phyloP scores from a whole-genome alignment of 2,329 filamentous ascomycete genomes.

The Alternaria conjuncta region DNA sequence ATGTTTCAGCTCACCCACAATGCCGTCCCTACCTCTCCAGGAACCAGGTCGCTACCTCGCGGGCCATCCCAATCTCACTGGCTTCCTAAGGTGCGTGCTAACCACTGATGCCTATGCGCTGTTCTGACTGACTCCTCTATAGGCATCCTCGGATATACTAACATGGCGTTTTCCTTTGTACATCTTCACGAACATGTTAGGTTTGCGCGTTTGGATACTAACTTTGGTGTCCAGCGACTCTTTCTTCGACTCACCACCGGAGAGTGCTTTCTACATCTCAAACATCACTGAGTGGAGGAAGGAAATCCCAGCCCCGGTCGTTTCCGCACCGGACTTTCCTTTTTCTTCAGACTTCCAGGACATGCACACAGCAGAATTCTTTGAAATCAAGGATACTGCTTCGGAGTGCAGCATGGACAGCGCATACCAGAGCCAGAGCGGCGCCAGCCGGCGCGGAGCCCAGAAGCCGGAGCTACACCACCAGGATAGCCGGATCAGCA shows the following conservation, averaged over 20 bases:
- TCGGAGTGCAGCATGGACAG: slow-evolving; percentile 54
- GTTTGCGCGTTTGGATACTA: slow-evolving; percentile 42
- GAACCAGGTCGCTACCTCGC: neutral
- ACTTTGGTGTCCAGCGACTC: slow-evolving; percentile 48
- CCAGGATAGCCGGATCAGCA: slow-evolving; percentile 42
- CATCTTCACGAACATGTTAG: slow-evolving; percentile 19
- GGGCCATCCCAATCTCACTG: neutral
- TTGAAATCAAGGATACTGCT: slow-evolving; percentile 46
- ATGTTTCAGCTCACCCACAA: neutral
- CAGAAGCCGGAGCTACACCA: slow-evolving; percentile 34
- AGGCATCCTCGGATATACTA: slow-evolving; percentile 36
- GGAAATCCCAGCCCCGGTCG: slow-evolving; percentile 44
- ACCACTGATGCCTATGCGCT: neutral
- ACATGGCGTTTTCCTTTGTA: slow-evolving; percentile 47
- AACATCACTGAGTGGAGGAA: slow-evolving; percentile 53
- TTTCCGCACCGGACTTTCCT: slow-evolving; percentile 44
- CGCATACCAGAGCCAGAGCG: slow-evolving; percentile 50
- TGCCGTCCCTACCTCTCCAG: neutral
- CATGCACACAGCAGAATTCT: slow-evolving; percentile 43
- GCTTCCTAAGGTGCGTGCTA: slow-evolving; percentile 25
- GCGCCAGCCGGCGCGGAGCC: slow-evolving; percentile 43
- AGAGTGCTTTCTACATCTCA: slow-evolving; percentile 44
- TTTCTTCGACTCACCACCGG: slow-evolving; percentile 46
- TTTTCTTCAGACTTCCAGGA: slow-evolving; percentile 43
- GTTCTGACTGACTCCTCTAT: slow-evolving; percentile 17